These are phyloP conservation scores for Pyricularia sp. DNA, from an alignment of 2,329 filamentous ascomycete genomes.

Conservation along the genomic window DNA sequence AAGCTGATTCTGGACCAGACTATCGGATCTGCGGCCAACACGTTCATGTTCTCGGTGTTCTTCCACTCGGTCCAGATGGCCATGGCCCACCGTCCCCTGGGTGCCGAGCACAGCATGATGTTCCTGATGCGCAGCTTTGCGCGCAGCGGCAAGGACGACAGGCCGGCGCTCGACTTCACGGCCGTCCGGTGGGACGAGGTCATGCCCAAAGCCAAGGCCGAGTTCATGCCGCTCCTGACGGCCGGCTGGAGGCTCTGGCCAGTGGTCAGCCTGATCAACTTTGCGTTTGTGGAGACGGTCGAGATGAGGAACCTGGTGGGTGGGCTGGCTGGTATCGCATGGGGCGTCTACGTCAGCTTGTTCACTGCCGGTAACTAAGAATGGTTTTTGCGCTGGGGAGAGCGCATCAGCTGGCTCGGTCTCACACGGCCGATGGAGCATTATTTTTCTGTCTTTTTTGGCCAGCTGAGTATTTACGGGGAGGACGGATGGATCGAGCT, in stretches of 20 bases:
- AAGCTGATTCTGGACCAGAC: constrained; percentile 65
- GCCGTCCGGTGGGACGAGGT: constrained; percentile 35
- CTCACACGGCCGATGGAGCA: background rate
- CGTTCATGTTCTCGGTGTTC: constrained; percentile 50
- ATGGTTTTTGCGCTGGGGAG: constrained; percentile 5
- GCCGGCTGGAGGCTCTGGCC: constrained; percentile 69
- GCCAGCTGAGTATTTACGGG: background rate
- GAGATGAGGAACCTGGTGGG: constrained; percentile 57
- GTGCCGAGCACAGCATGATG: constrained; percentile 21
- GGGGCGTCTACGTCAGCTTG: constrained; percentile 64
- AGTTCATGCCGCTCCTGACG: constrained; percentile 54
- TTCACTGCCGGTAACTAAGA: constrained; percentile 27
- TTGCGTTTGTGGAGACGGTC: constrained; percentile 53
- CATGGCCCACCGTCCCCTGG: constrained; percentile 30
- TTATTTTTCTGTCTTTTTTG: too few species aligned
- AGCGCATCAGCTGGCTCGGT: background rate
- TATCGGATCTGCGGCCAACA: constrained; percentile 56
- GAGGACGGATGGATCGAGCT: background rate
- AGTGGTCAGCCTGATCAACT: constrained; percentile 56
- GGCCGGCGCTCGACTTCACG: constrained; percentile 30
- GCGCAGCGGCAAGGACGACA: constrained; percentile 11
- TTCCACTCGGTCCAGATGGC: constrained; percentile 44
- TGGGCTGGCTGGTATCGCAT: constrained; percentile 57
- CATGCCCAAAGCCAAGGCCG: constrained; percentile 32
- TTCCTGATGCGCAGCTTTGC: constrained; percentile 19